Evolutionary conservation across 352 stramenopile species (phyloP).

Genomic region (Phytophthora chlamydospora): DNA sequence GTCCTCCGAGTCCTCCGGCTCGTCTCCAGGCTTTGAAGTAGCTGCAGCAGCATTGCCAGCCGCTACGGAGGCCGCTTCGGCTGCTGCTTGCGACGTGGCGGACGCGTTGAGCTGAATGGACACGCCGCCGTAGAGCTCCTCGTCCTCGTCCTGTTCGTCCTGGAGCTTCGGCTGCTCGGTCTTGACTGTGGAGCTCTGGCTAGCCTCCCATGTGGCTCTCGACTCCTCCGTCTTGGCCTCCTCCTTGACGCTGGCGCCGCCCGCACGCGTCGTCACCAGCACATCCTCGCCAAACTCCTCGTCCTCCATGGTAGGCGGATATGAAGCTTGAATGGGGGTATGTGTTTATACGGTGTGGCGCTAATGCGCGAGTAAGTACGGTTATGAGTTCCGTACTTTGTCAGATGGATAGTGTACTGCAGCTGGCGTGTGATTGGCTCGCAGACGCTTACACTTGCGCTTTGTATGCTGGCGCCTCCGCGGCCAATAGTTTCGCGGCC

Average conservation of each 20-base stretch:
- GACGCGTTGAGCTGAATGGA: conserved; percentile 69
- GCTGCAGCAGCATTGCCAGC: conserved; percentile 1
- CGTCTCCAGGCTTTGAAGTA: conserved; percentile 10
- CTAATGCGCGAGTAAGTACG: too few species aligned
- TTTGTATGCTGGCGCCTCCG: conserved; percentile 79
- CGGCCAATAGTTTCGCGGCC: conserved; percentile 81
- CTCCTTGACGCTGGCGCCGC: conserved; percentile 26
- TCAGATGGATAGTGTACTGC: neutral
- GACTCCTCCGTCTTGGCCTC: conserved; percentile 38
- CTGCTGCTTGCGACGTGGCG: conserved; percentile 32
- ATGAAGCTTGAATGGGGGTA: conserved; percentile 2
- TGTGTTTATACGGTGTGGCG: neutral
- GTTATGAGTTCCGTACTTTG: conserved; percentile 13
- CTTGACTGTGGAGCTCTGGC: conserved; percentile 2
- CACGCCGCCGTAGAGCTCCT: conserved; percentile 82
- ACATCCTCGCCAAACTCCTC: conserved; percentile 85
- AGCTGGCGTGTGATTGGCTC: conserved; percentile 44
- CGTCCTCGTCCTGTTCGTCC: conserved; percentile 71
- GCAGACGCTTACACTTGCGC: conserved; percentile 37
- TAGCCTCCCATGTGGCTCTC: conserved; percentile 32
- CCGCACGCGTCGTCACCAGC: conserved; percentile 47
- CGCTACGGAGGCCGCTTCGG: conserved; percentile 13
- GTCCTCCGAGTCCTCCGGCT: conserved; percentile 66
- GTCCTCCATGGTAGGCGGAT: conserved; percentile 49
- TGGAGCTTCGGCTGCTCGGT: conserved; percentile 23